Base-by-base conservation (phyloP, 2,329 filamentous ascomycete genomes). In the Neoarthrinium moseri region DNA sequence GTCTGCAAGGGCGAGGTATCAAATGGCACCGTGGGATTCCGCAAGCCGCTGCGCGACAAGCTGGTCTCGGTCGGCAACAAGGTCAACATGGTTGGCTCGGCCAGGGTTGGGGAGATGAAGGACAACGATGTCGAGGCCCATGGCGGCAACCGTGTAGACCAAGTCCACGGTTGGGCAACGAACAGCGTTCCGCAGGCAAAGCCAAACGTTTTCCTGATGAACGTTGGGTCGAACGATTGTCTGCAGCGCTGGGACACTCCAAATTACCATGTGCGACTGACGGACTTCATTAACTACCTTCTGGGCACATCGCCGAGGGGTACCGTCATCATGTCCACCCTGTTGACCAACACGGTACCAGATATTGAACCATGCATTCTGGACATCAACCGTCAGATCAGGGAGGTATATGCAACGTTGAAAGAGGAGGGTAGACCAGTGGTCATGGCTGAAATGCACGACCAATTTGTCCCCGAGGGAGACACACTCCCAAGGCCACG, bases 211-310 rank as follows among this genome's bases (percentile, higher is more conserved):
- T 55, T 62, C 32, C 38, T 59, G 11, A 45, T 63, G n/a, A 56
- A 62, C 36, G 54, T 56, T 12, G 60, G 60, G 4, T 58, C 59
- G 15, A 64, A 64, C 38, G 58, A 64, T 44, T 60, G 59, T 27
- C 44, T 56, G 20, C 58, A 59, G 45, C 40, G 50, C n/a, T 50
- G 50, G 37, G 49, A 59, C 30, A 47, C 50, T 6, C 37, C 41
- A 15, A 52, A 55, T 32, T 49, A 50, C 6, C 50, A 49, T n/a
- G 42, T 38, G 15, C 51, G 56, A 12, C 43, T 61, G 41, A 43
- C 39, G 15, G 37, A 52, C 34, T 36, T 63, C 15, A 49, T 61
- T 40, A 43, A 52, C 17, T 57, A 56, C 44, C 45, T 63, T 34
- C 42, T 59, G 12, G 33, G 38, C 8, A 35, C 45, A 17, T 59